Conservation (phyloP, 2,329 filamentous ascomycete genomes). For the Xylaria sp. region DNA sequence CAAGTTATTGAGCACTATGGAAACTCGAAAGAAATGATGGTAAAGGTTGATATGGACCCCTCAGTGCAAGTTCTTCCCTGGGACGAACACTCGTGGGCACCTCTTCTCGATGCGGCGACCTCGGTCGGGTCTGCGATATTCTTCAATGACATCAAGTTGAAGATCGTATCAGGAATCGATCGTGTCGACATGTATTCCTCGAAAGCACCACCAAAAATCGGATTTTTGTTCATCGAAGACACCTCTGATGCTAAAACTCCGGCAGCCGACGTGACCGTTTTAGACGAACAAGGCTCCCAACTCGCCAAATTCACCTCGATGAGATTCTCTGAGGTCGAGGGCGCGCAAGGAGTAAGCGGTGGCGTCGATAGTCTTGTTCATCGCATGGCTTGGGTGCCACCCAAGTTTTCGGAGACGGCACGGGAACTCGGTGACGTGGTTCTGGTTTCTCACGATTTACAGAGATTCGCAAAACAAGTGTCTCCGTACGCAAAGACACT, state of each 20-base stretch:
- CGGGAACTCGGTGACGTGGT: conserved; percentile 41
- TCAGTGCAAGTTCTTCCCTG: conserved; percentile 38
- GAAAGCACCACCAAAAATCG: conserved; percentile 50
- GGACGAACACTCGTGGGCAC: conserved; percentile 41
- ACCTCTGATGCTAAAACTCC: conserved; percentile 42
- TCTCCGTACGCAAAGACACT: conserved; percentile 11
- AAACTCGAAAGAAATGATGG: conserved; percentile 54
- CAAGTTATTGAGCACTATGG: conserved; percentile 53
- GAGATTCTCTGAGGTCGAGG: conserved; percentile 55
- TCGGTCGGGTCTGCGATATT: conserved; percentile 56
- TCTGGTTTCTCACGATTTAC: conserved; percentile 42
- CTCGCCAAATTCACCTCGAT: conserved; percentile 50
- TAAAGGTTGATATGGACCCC: conserved; percentile 51
- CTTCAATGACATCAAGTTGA: conserved; percentile 50
- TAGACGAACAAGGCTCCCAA: conserved; percentile 42
- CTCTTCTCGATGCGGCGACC: conserved; percentile 55
- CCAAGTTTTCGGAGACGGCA: conserved; percentile 46
- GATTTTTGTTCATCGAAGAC: conserved; percentile 50
- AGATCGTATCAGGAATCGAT: conserved; percentile 45
- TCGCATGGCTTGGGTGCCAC: conserved; percentile 53
- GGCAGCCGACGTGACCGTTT: conserved; percentile 47
- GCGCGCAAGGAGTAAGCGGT: conserved; percentile 34
- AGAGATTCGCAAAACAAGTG: conserved; percentile 24
- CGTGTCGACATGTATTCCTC: conserved; percentile 16
- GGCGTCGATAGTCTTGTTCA: conserved; percentile 50